Conservation (phyloP, 2,329 filamentous ascomycete species). For the Verticillium klebahnii region DNA sequence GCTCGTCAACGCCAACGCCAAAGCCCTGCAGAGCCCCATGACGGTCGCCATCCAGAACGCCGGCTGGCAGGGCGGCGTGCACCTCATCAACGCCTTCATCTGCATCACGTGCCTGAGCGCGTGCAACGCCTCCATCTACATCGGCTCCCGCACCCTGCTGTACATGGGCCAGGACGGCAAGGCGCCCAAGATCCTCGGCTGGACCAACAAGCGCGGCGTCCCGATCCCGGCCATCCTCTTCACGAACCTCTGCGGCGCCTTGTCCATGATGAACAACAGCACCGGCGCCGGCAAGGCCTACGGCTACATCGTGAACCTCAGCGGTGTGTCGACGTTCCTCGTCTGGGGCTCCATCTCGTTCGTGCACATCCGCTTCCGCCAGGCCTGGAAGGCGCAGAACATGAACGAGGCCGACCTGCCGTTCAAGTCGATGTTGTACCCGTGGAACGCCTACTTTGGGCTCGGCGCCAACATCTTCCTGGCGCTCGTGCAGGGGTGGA, state of each 20-base stretch:
- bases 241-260: constrained; percentile 64
- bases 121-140: constrained; percentile 73
- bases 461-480: constrained; percentile 54
- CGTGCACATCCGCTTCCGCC: constrained; percentile 67
- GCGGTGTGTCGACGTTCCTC: constrained; percentile 65
- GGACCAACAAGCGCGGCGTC: constrained; percentile 61
- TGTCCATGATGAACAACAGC: constrained; percentile 72
- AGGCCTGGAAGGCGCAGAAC: constrained; percentile 56
- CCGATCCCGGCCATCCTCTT: constrained; percentile 59
- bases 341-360: constrained; percentile 69
- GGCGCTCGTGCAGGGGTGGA: constrained; percentile 58
- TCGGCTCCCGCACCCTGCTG: constrained; percentile 67
- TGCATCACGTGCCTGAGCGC: constrained; percentile 68
- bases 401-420: constrained; percentile 49
- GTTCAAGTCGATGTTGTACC: constrained; percentile 50
- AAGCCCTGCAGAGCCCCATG: constrained; percentile 67
- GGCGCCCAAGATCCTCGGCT: constrained; percentile 64
- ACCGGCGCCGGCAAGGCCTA: constrained; percentile 64
- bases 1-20: constrained; percentile 56
- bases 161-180: constrained; percentile 72
- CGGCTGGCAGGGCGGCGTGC: constrained; percentile 67
- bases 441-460: constrained; percentile 56
- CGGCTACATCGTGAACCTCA: constrained; percentile 65
- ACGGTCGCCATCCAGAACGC: constrained; percentile 70
- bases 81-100: constrained; percentile 76